Base-by-base conservation (phyloP, 108 stramenopile species). In the Pseudonitzschia pungens region DNA sequence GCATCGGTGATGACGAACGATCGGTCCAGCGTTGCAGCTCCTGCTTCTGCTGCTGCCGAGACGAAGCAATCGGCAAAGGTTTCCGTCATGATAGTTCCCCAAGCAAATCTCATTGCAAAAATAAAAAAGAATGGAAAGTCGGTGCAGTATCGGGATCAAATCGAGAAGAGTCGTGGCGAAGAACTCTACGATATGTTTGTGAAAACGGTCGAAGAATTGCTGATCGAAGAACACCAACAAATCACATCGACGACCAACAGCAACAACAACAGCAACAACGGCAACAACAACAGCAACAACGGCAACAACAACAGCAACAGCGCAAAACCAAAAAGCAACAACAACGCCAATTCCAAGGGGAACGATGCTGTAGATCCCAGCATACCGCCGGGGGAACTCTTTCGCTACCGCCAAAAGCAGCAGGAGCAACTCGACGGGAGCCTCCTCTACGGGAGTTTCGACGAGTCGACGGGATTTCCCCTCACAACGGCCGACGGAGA, bases 91-190 rank as follows among this genome's bases (percentile, higher is more conserved):
- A 50, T 89, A 18, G 84, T 87, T 0, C 89, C 89, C 10, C 89
- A 89, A 71, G 86, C 89, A 6, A 89, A 87, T 80, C 52, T 89
- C 28, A 89, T 83, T 55, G 73, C 76, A 57, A 89, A 86, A 68
- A 81, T 82, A 62, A 85, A 84, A 62, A 76, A 71, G 32, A 64
- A 80, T 1, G 86, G 86, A 9, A 87, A 86, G 65, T 86, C 88
- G 1, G 83, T 89, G 24, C 89, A 89, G 71, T 89, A 89, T 71
- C 84, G 83, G 26, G 83, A 82, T 36, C 89, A 89, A 59, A 78
- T 84, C 26, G 70, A 77, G 50, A 89, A 89, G 68, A 56, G 76
- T n/a, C 41, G 60, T 54, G 89, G 89, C 18, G 27, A 81, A 44
- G 66, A 72, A 40, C 50, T 87, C 14, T 89, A 84, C 45, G 73